Evolutionary conservation across 805 yeast species (phyloP).

Genomic region (Candida vaughaniae): DNA sequence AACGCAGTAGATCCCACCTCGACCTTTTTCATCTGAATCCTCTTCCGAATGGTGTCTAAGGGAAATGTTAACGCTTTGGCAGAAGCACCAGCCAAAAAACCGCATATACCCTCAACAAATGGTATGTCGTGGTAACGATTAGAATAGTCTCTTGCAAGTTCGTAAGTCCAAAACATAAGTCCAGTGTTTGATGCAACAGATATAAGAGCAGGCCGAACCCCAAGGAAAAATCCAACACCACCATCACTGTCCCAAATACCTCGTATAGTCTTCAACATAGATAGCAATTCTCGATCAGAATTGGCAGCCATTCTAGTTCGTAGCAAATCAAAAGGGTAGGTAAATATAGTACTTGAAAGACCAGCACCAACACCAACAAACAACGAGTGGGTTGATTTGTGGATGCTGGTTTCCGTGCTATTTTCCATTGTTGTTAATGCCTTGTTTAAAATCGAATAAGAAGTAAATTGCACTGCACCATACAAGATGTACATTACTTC

Average conservation of each 20-base stretch:
- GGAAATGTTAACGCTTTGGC: slow-evolving; percentile 82
- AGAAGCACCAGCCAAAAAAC: slow-evolving; percentile 71
- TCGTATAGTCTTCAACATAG: slow-evolving; percentile 28
- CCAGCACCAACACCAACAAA: slow-evolving; percentile 81
- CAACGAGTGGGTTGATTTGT: slow-evolving; percentile 43
- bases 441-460: slow-evolving; percentile 58
- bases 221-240: slow-evolving; percentile 47
- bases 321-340: slow-evolving; percentile 90
- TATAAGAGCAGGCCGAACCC: slow-evolving; percentile 49
- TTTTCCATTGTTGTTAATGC: slow-evolving; percentile 32
- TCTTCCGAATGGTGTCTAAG: slow-evolving; percentile 74
- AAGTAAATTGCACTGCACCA: slow-evolving; percentile 81
- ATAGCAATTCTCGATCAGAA: slow-evolving; percentile 32
- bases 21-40: slow-evolving; percentile 58
- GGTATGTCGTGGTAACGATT: slow-evolving; percentile 29
- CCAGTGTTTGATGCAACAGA: slow-evolving; percentile 75
- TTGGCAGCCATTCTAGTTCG: slow-evolving; percentile 84
- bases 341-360: slow-evolving; percentile 60
- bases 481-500: slow-evolving; percentile 79
- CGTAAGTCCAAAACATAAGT: slow-evolving; percentile 69
- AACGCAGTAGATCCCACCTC: slow-evolving; percentile 2
- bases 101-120: slow-evolving; percentile 55
- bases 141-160: slow-evolving; percentile 42
- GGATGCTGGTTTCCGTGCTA: slow-evolving; percentile 18
- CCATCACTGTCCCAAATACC: slow-evolving; percentile 36